Evolutionary conservation across 2,329 filamentous ascomycete genomes (phyloP).

Genomic region (Aspergillus ochraceus): DNA sequence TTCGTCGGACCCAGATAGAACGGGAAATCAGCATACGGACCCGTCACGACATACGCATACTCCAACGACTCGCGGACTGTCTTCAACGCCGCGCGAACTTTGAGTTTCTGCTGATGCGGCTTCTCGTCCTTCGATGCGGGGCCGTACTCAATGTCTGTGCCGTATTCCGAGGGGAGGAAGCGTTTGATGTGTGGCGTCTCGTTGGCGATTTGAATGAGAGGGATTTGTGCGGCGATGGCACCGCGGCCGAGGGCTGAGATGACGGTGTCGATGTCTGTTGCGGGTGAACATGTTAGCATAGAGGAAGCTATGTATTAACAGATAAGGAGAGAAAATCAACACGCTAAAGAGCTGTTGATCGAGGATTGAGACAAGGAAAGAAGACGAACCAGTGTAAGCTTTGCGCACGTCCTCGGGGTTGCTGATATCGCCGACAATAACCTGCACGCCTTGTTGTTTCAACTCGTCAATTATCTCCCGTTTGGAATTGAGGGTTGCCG

Average conservation of each 20-base stretch:
- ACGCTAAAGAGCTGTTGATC: too few relatives aligned
- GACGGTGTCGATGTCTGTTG: constrained; percentile 59
- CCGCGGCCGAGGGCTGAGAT: constrained; percentile 64
- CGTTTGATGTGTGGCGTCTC: constrained; percentile 55
- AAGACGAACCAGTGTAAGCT: constrained; percentile 53
- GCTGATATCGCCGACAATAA: constrained; percentile 58
- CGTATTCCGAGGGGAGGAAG: constrained; percentile 70
- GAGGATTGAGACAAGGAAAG: too few relatives aligned
- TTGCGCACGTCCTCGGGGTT: constrained; percentile 53
- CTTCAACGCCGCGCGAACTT: constrained; percentile 62
- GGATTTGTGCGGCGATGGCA: constrained; percentile 61
- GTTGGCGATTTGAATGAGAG: constrained; percentile 62
- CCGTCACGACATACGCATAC: constrained; percentile 69
- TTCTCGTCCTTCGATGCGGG: constrained; percentile 59
- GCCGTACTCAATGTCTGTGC: constrained; percentile 64
- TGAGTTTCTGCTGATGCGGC: constrained; percentile 69
- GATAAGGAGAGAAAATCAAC: too few relatives aligned
- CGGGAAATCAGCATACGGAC: constrained; percentile 61
- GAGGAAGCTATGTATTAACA: too few relatives aligned
- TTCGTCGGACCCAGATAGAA: constrained; percentile 54
- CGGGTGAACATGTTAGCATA: background rate
- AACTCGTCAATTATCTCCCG: constrained; percentile 48
- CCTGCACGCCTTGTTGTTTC: constrained; percentile 50
- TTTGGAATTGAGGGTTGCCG: constrained; percentile 53
- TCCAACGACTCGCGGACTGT: constrained; percentile 54